phyloP scores from a whole-genome alignment of 2,329 filamentous ascomycete species.

The Sphaerulina vaccinii region DNA sequence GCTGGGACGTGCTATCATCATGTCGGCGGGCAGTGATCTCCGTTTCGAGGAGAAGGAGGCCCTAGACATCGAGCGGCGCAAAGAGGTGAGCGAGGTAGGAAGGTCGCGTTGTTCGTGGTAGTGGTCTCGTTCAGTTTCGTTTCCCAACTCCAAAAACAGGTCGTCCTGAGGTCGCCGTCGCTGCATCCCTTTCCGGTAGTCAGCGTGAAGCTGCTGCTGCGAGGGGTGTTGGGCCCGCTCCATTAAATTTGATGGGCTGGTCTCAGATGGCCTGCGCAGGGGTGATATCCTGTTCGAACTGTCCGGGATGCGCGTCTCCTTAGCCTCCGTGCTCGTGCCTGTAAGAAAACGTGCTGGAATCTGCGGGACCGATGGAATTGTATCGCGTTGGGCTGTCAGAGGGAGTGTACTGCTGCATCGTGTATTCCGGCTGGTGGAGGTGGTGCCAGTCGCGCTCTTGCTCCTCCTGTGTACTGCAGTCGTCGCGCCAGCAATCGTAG shows the following conservation, averaged over 20 bases:
- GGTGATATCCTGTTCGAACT: not conserved
- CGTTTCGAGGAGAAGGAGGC: conserved; percentile 18
- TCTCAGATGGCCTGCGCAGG: not conserved
- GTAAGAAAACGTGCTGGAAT: conserved; percentile 3
- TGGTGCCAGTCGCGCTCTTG: conserved; percentile 1
- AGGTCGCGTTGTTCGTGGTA: conserved; percentile 43
- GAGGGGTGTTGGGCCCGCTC: not conserved
- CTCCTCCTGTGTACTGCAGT: not conserved
- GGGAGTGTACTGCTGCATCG: not conserved
- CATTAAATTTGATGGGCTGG: not conserved
- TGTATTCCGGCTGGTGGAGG: not conserved
- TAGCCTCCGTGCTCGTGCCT: too few species aligned
- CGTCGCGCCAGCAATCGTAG: too few species aligned
- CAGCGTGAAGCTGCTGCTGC: not conserved
- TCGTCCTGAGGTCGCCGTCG: conserved; percentile 8
- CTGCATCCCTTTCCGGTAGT: not conserved
- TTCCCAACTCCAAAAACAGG: conserved; percentile 34
- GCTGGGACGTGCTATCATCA: not conserved
- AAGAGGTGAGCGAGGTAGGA: not conserved
- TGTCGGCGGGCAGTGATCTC: conserved; percentile 15
- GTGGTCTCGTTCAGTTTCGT: conserved; percentile 30
- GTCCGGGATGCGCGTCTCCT: not conserved
- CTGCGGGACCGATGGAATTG: not conserved
- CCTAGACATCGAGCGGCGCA: conserved; percentile 11
- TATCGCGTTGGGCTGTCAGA: not conserved